phyloP scores from a whole-genome alignment of 2,329 filamentous ascomycete genomes.

The Herpomyces periplanetae region DNA sequence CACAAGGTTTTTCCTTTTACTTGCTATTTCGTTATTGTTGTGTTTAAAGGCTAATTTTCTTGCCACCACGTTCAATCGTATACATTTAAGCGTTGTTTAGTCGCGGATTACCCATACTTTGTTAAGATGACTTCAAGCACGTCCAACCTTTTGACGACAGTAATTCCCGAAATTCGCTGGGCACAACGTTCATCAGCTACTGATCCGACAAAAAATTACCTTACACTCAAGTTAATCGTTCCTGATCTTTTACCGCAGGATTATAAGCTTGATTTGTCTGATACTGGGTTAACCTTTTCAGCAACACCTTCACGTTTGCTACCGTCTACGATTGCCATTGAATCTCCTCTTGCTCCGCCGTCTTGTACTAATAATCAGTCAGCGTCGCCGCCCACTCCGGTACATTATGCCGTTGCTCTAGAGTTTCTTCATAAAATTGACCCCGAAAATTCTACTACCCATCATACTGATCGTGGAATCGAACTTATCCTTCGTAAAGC shows the following conservation, averaged over 20 bases:
- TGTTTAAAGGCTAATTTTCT: too few species aligned
- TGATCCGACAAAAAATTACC: conserved; percentile 56
- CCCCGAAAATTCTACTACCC: conserved; percentile 35
- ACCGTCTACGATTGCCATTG: too few species aligned
- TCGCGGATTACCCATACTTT: too few species aligned
- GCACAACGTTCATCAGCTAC: conserved; percentile 59
- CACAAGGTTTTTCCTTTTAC: too few species aligned
- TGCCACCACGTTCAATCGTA: too few species aligned
- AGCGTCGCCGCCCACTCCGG: conserved; percentile 40
- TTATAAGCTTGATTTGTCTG: conserved; percentile 45
- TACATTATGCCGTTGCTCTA: conserved; percentile 46
- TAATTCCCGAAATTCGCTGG: conserved; percentile 44
- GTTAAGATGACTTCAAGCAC: too few species aligned
- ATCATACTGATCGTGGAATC: conserved; percentile 56
- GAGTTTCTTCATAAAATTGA: conserved; percentile 60
- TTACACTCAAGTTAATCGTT: conserved; percentile 68
- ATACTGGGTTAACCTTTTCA: conserved; percentile 38
- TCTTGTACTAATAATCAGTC: too few species aligned
- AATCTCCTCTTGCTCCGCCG: too few species aligned
- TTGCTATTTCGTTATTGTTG: too few species aligned
- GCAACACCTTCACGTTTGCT: too few species aligned
- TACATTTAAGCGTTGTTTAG: too few species aligned
- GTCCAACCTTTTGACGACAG: too few species aligned
- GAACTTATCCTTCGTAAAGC: conserved; percentile 87
- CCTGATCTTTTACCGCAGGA: conserved; percentile 38